Conservation (phyloP, 2,329 filamentous ascomycete genomes). For the Escovopsis sp. region DNA sequence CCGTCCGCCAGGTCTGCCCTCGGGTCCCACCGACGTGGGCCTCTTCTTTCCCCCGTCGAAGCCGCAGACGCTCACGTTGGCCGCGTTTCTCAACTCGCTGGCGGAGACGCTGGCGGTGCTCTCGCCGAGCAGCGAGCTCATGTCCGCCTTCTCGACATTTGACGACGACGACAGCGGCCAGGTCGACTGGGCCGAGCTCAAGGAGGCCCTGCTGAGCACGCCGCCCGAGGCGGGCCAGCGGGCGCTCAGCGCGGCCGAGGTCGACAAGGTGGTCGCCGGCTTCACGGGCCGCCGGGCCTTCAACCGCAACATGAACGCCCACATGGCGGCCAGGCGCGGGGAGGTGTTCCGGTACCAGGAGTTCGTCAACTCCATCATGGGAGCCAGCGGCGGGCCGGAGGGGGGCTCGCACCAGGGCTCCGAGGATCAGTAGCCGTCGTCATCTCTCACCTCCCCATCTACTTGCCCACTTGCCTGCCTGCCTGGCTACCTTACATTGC, state of each 20-base stretch:
- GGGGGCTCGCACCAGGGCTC: slow-evolving; percentile 14
- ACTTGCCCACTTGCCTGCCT: no score
- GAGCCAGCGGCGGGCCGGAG: slow-evolving; percentile 28
- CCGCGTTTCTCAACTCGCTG: slow-evolving; percentile 71
- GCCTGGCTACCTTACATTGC: no score
- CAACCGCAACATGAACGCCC: slow-evolving; percentile 42
- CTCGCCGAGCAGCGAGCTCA: slow-evolving; percentile 63
- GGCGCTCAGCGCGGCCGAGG: slow-evolving; percentile 53
- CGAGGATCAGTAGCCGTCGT: slow-evolving; percentile 8
- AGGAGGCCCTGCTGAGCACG: slow-evolving; percentile 70
- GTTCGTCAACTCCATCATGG: slow-evolving; percentile 61
- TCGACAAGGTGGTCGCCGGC: slow-evolving; percentile 75
- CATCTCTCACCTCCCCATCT: not conserved
- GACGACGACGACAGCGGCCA: slow-evolving; percentile 93
- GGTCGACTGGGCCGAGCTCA: slow-evolving; percentile 68
- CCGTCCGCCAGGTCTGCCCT: slow-evolving; percentile 48
- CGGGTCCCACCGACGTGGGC: slow-evolving; percentile 54
- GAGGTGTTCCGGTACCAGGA: slow-evolving; percentile 93
- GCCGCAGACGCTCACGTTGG: slow-evolving; percentile 63
- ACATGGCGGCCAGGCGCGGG: slow-evolving; percentile 47
- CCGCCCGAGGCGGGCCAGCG: slow-evolving; percentile 58
- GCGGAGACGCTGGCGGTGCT: slow-evolving; percentile 59
- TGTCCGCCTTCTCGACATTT: slow-evolving; percentile 86
- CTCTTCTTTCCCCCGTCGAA: slow-evolving; percentile 67
- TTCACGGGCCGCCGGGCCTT: slow-evolving; percentile 79